A percentile compares a stretch with the other conserved stretches of the same genome.
Conservation (phyloP, 2,329 filamentous ascomycete species). For the Lachnellula suecica region DNA sequence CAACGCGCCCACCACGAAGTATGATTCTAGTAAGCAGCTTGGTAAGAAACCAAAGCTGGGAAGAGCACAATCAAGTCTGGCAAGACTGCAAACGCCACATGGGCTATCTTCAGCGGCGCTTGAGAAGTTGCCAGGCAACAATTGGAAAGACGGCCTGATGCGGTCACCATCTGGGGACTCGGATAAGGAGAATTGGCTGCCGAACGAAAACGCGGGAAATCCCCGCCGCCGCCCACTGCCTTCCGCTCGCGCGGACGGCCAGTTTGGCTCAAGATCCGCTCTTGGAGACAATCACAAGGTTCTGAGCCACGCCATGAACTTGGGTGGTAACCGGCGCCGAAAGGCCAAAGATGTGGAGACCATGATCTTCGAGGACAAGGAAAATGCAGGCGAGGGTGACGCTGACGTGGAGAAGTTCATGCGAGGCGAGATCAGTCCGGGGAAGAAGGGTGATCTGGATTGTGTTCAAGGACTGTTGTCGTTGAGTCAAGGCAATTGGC, state of each 20-base stretch:
- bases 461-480: conserved; percentile 87
- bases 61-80: conserved; percentile 61
- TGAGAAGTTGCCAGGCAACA: conserved; percentile 24
- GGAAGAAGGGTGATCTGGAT: conserved; percentile 79
- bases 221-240: conserved; percentile 32
- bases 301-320: conserved; percentile 23
- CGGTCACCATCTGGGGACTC: conserved; percentile 67
- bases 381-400: conserved; percentile 37
- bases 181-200: conserved; percentile 92
- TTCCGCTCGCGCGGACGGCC: conserved; percentile 26
- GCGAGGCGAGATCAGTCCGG: conserved; percentile 62
- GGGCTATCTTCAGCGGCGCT: conserved; percentile 25
- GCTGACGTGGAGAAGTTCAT: conserved; percentile 75
- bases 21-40: conserved; percentile 30
- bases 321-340: conserved; percentile 24
- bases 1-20: conserved; percentile 49
- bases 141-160: conserved; percentile 37
- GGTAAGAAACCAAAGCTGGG: conserved; percentile 63
- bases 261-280: conserved; percentile 17
- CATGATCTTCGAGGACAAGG: conserved; percentile 54
- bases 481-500: conserved; percentile 90
- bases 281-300: conserved; percentile 29
- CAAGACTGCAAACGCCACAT: conserved; percentile 52
- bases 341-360: conserved; percentile 32
- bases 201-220: conserved; percentile 47